Evolutionary conservation across 2,329 filamentous ascomycete genomes (phyloP), one percentile per base, ranked within the genome.

Genomic region (Alternaria infectoria): DNA sequence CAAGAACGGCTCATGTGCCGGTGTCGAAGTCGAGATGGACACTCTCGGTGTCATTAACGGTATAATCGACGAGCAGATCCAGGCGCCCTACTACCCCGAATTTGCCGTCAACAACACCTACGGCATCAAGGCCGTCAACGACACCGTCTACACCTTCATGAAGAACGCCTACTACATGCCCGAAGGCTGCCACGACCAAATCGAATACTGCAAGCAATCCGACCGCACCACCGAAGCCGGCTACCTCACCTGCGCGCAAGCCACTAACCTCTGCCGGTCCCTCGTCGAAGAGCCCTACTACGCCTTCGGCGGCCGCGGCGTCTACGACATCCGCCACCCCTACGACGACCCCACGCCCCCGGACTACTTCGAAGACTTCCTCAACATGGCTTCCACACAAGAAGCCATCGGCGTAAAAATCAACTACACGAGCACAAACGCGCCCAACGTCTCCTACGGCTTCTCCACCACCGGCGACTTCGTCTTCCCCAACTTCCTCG

Each of bases 51-150:
- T 88, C 59, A 83, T 86, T 44, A 87, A 87, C 64, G 86, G 85
- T 11, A 83, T 87, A 54, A 81, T 87, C 64, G 84, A 86, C 40
- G 81, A 83, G 81, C 77, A 82, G 9, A 79, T 83, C 10, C 83
- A 86, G 70, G 77, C 78, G 2, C 81, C 82, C 0, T 81, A 80
- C 30, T 85, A 84, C 65, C 81, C 83, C 2, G 75, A 83, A 4
- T 84, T 86, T 52, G 84, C 85, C 2, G 83, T 83, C 66, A 85
- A 87, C 72, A 87, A 87, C 66, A 86, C 86, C 13, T 88, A 87
- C 67, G 82, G 81, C 13, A 81, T 87, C 59, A 78, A 84, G 51
- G 74, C 81, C 1, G 78, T 86, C 68, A 84, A 83, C 65, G 73
- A 84, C 58, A 82, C 81, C 3, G 72, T 82, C 13, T 86, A 85